These are phyloP conservation scores for Hylodesmum podocarpum DNA, from an alignment of 306 rosid species.

Conservation along the genomic window DNA sequence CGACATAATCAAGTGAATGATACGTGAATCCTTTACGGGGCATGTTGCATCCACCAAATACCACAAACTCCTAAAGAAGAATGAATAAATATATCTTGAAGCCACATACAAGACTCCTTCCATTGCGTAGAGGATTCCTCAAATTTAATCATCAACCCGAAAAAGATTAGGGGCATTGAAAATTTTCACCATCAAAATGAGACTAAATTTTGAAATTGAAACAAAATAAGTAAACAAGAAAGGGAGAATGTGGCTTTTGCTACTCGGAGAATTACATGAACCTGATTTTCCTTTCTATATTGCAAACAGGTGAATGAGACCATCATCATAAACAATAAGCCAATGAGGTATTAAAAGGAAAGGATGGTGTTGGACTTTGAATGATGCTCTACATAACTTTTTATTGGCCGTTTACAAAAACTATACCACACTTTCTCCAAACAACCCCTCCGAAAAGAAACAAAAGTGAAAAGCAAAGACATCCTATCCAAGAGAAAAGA, in stretches of 20 bases:
- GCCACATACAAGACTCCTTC: not conserved
- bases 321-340: slow-evolving; percentile 35
- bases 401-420: slow-evolving; percentile 57
- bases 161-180: not conserved
- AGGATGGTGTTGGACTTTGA: slow-evolving; percentile 11
- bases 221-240: slow-evolving; percentile 22
- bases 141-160: not conserved
- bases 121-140: not conserved
- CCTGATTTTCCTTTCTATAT: slow-evolving; percentile 30
- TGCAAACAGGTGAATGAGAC: slow-evolving; percentile 31
- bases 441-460: slow-evolving; percentile 39
- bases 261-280: slow-evolving; percentile 26
- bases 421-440: slow-evolving; percentile 50
- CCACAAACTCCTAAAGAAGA: slow-evolving; percentile 6
- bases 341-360: slow-evolving; percentile 29
- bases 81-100: not conserved
- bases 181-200: slow-evolving; percentile 8
- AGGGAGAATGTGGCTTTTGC: slow-evolving; percentile 14
- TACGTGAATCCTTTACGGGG: slow-evolving; percentile 21
- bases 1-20: not conserved
- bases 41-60: slow-evolving; percentile 28
- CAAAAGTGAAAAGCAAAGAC: slow-evolving; percentile 49
- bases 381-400: slow-evolving; percentile 48
- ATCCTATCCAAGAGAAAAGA: slow-evolving; percentile 33
- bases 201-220: slow-evolving; percentile 4